Conservation (phyloP, 495 filamentous ascomycete genomes). For the Chaetomium fimeti region DNA sequence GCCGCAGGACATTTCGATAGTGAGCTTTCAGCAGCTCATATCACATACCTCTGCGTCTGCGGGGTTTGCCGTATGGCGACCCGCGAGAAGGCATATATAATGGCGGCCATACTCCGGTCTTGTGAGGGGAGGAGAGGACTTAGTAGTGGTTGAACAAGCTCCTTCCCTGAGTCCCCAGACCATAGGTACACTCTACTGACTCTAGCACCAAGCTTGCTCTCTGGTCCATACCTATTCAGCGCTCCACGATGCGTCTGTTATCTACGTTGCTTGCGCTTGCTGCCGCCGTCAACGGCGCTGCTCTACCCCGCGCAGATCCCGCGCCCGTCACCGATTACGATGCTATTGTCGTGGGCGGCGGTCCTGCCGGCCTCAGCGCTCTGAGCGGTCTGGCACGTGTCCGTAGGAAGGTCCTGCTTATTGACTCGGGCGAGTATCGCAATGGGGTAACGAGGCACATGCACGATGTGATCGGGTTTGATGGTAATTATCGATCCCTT, state of each 20-base stretch:
- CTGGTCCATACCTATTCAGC: background rate
- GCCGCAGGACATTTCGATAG: background rate
- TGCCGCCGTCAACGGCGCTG: slow-evolving; percentile 8
- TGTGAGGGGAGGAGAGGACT: background rate
- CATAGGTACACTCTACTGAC: background rate
- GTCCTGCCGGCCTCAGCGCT: slow-evolving; percentile 45
- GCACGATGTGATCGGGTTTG: slow-evolving; percentile 60
- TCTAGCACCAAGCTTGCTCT: background rate
- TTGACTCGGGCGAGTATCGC: slow-evolving; percentile 57
- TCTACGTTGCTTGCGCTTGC: slow-evolving; percentile 10
- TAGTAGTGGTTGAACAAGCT: background rate
- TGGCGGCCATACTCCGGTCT: too few relatives aligned
- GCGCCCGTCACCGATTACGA: slow-evolving; percentile 29
- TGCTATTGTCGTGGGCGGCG: slow-evolving; percentile 38
- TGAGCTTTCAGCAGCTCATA: background rate
- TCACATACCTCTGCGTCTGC: background rate
- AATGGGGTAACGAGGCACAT: slow-evolving; percentile 55
- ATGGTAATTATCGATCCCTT: slow-evolving; percentile 42
- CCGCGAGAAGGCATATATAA: background rate
- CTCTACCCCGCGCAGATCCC: background rate
- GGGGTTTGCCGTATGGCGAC: background rate
- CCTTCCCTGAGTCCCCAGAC: background rate
- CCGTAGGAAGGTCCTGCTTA: slow-evolving; percentile 50
- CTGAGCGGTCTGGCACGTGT: slow-evolving; percentile 57
- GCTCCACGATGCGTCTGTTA: background rate